phyloP scores from a whole-genome alignment of 169 alveolate genomes.

The Perkinsus chesapeaki region DNA sequence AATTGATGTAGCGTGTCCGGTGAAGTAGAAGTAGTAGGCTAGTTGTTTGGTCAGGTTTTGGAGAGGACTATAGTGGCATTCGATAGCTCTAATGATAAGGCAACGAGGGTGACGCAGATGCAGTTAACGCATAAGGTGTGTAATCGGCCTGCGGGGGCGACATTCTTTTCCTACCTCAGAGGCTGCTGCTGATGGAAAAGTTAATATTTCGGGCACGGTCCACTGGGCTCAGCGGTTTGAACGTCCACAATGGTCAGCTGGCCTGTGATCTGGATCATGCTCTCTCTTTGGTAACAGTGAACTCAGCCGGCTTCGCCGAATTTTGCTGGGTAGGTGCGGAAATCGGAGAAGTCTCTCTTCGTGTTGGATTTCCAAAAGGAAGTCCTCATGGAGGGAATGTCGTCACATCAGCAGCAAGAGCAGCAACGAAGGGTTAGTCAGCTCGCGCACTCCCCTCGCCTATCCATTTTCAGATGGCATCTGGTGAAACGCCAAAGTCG shows the following conservation, averaged over 20 bases:
- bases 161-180: background rate
- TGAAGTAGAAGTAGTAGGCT: background rate
- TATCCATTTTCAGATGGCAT: background rate
- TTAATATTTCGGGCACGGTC: background rate
- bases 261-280: background rate
- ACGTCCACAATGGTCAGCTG: background rate
- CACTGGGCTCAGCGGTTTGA: background rate
- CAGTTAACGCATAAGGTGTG: background rate
- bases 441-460: background rate
- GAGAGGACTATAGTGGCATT: background rate
- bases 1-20: background rate
- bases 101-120: background rate
- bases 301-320: background rate
- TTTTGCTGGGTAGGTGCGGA: background rate
- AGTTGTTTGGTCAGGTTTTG: background rate
- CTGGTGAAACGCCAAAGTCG: background rate
- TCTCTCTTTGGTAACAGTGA: background rate
- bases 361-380: background rate
- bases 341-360: background rate
- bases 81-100: background rate
- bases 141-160: background rate
- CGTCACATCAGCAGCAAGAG: background rate
- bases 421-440: background rate
- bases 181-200: background rate
- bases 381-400: background rate